Conservation (phyloP, 768 basidiomycete genomes). For the Phaffia australis region DNA sequence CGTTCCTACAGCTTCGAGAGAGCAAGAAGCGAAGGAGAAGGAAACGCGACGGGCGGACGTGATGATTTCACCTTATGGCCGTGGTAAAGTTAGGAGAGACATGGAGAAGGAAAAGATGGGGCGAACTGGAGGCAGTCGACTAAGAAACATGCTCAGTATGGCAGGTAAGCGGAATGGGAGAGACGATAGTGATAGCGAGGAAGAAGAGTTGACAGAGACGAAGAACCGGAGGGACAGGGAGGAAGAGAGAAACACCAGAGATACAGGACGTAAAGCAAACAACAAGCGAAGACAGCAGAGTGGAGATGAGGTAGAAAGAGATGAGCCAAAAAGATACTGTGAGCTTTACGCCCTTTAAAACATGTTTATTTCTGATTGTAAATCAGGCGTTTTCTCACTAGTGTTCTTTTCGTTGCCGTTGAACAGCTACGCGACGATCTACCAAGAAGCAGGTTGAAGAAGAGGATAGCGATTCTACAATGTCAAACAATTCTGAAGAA, state of each 20-base stretch:
- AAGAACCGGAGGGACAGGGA: background rate
- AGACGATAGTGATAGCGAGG: background rate
- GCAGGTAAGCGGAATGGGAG: background rate
- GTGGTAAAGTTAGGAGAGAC: background rate
- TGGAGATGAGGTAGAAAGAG: constrained; percentile 6
- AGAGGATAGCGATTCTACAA: too few relatives aligned
- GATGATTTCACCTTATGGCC: constrained; percentile 19
- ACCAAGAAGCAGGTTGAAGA: too few relatives aligned
- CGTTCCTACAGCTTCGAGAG: constrained; percentile 9
- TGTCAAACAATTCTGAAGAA: too few relatives aligned
- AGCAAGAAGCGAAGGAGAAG: constrained; percentile 14
- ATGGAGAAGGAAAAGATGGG: background rate
- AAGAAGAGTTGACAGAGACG: background rate
- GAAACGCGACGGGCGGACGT: constrained; percentile 15
- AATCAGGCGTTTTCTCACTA: background rate
- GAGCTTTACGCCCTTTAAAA: too few relatives aligned
- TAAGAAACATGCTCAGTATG: background rate
- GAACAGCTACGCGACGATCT: constrained; percentile 6
- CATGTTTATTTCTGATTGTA: too few relatives aligned
- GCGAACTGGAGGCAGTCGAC: constrained; percentile 3
- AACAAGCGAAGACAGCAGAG: background rate
- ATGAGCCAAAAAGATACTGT: background rate
- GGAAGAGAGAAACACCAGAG: constrained; percentile 3
- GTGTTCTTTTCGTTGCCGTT: background rate
- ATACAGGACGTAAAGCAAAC: background rate